Conservation (phyloP, 441 rosid genomes). For the Jatropha podagrica region DNA sequence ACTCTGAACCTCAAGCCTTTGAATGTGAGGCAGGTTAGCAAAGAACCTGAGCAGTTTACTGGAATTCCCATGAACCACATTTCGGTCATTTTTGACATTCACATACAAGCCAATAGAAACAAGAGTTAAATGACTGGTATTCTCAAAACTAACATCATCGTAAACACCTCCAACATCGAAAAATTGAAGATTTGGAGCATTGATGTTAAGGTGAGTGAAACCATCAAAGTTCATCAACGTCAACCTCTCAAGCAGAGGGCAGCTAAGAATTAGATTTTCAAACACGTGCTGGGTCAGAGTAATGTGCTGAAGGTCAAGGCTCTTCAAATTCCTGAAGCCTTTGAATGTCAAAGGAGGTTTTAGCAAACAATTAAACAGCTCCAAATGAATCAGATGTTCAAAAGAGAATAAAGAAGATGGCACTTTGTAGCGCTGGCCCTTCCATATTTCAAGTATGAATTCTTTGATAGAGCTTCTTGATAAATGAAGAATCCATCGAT, state of each 20-base stretch:
- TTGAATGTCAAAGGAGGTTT: conserved; percentile 52
- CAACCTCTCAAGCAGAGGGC: conserved; percentile 62
- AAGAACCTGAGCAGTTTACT: conserved; percentile 67
- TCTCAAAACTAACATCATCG: conserved; percentile 54
- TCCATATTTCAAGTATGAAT: conserved; percentile 73
- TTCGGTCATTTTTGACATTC: conserved; percentile 39
- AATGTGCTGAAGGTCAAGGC: conserved; percentile 74
- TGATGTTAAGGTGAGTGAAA: conserved; percentile 52
- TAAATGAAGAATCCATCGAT: conserved; percentile 64
- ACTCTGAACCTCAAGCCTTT: conserved; percentile 73
- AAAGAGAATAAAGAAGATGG: conserved; percentile 56
- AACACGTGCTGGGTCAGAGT: conserved; percentile 57
- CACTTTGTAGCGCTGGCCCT: conserved; percentile 62
- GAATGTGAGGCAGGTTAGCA: conserved; percentile 61
- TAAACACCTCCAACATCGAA: conserved; percentile 65
- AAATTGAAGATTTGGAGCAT: conserved; percentile 68
- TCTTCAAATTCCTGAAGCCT: conserved; percentile 64
- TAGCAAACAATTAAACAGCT: conserved; percentile 68
- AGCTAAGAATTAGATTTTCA: conserved; percentile 54
- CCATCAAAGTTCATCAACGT: conserved; percentile 77
- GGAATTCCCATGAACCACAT: conserved; percentile 28
- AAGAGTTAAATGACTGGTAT: conserved; percentile 45
- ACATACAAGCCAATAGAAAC: conserved; percentile 63
- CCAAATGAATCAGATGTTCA: conserved; percentile 58
- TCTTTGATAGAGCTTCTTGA: conserved; percentile 59